These are phyloP conservation scores for Aspergillus viridinutans DNA, from an alignment of 2,329 filamentous ascomycete species.

Conservation along the genomic window DNA sequence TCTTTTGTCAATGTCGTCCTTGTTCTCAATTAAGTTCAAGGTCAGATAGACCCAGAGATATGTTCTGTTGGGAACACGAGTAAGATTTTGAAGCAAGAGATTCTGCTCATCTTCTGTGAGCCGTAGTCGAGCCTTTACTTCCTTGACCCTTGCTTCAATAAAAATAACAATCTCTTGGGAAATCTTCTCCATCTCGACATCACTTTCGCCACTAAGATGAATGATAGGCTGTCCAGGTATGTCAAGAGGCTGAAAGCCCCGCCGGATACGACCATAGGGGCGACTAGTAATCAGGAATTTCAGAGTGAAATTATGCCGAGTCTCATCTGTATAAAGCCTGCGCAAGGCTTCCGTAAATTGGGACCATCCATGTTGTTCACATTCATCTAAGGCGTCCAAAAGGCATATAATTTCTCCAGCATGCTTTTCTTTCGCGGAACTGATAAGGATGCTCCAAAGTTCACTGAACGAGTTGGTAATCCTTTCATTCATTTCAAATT, in stretches of 20 bases:
- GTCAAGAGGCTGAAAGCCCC: background rate
- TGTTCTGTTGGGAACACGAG: constrained; percentile 5
- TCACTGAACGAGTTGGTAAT: too few species aligned
- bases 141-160: constrained; percentile 1
- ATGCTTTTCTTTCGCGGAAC: too few species aligned
- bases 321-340: too few species aligned
- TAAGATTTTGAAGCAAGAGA: background rate
- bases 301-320: background rate
- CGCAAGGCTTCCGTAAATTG: too few species aligned
- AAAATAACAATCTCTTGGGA: constrained; percentile 6
- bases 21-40: background rate
- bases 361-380: too few species aligned
- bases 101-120: background rate
- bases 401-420: too few species aligned
- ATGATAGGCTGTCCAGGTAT: background rate
- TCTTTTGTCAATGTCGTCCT: constrained; percentile 1
- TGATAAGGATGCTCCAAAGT: too few species aligned
- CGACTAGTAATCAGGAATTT: constrained; percentile 15
- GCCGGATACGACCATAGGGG: constrained; percentile 4
- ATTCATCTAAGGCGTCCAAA: too few species aligned
- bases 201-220: constrained; percentile 2
- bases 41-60: constrained; percentile 14
- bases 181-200: constrained; percentile 9
- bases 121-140: background rate
- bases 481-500: too few species aligned